Conservation (phyloP, 331 rosid species). For the Pyrus hybrid region DNA sequence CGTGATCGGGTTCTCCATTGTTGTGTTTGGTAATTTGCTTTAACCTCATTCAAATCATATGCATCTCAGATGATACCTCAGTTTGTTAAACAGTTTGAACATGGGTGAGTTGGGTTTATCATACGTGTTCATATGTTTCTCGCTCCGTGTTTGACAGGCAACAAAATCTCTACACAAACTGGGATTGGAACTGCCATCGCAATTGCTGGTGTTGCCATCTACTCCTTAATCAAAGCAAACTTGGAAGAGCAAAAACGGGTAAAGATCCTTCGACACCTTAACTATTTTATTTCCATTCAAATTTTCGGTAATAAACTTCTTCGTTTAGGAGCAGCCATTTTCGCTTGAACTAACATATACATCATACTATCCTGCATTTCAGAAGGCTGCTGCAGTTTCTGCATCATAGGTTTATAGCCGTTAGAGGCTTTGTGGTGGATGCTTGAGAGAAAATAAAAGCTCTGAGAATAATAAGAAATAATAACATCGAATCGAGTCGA, state of each 20-base stretch:
- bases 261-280: neutral
- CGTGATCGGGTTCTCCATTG: conserved; percentile 81
- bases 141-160: conserved; percentile 34
- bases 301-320: neutral
- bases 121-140: neutral
- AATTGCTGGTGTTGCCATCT: conserved; percentile 73
- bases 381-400: conserved; percentile 48
- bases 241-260: conserved; percentile 62
- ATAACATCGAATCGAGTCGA: neutral
- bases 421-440: neutral
- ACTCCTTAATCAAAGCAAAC: conserved; percentile 69
- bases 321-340: neutral
- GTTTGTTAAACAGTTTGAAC: neutral
- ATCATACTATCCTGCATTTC: conserved; percentile 9
- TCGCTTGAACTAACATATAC: neutral
- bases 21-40: conserved; percentile 57
- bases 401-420: conserved; percentile 19
- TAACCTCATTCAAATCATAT: neutral
- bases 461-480: neutral
- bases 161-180: conserved; percentile 59
- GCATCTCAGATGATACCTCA: neutral
- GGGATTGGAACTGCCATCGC: conserved; percentile 70
- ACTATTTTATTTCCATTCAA: neutral
- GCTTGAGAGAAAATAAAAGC: neutral
- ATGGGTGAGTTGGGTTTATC: neutral